Evolutionary conservation across 208 protist genomes (phyloP).

Genomic region (Trichomonas gallinae): DNA sequence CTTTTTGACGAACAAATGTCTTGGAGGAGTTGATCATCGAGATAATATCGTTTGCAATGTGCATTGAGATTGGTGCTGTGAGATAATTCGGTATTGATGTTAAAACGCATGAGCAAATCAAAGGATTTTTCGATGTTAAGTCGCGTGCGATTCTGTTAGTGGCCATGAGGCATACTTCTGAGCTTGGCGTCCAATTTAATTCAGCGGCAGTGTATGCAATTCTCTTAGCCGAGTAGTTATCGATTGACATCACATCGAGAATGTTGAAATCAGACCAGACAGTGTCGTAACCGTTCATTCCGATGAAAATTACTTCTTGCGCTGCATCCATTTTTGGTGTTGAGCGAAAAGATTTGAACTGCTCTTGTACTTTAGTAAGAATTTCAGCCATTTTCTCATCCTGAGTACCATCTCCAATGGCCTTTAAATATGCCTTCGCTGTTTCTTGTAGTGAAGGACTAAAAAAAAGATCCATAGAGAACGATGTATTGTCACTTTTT

Average conservation of each 20-base stretch:
- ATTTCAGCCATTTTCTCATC: not conserved
- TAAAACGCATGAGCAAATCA: not conserved
- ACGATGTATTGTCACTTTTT: too few relatives aligned
- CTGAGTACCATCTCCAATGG: not conserved
- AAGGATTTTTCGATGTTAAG: not conserved
- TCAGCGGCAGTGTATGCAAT: not conserved
- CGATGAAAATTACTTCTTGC: not conserved
- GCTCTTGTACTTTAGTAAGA: not conserved
- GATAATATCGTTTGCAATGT: not conserved
- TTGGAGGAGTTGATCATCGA: not conserved
- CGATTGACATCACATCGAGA: conserved; percentile 1
- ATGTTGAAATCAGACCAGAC: not conserved
- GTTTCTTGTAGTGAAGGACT: not conserved
- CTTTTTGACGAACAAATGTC: conserved; percentile 2
- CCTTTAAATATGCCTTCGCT: not conserved
- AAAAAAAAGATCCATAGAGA: not conserved
- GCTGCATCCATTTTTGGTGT: not conserved
- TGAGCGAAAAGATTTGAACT: not conserved
- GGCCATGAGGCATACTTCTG: not conserved
- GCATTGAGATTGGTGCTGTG: not conserved
- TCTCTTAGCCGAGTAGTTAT: conserved; percentile 2
- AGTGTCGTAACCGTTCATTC: not conserved
- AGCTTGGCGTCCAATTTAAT: not conserved
- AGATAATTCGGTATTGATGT: not conserved
- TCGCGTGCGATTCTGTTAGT: not conserved